These are phyloP conservation scores for Martensiomyces pterosporus DNA, from an alignment of 192 early-diverging fungal genomes.

Conservation along the genomic window DNA sequence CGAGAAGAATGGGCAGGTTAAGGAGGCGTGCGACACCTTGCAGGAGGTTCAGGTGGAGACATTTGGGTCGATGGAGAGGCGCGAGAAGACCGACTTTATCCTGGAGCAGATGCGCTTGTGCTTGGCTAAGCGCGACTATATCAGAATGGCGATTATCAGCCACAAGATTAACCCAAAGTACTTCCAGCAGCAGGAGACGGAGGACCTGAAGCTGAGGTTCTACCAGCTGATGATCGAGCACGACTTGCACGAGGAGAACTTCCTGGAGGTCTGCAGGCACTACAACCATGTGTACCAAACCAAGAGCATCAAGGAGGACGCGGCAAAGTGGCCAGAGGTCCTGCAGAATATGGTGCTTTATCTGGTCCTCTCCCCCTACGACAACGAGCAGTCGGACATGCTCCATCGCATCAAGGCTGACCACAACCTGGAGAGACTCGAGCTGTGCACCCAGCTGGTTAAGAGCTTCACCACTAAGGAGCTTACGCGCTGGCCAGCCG, in stretches of 20 bases:
- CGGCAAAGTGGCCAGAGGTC: conserved; percentile 66
- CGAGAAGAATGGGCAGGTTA: conserved; percentile 86
- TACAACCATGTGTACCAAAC: conserved; percentile 90
- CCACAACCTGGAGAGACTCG: conserved; percentile 68
- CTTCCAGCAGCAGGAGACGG: conserved; percentile 78
- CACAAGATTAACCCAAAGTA: conserved; percentile 94
- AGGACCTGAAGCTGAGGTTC: conserved; percentile 82
- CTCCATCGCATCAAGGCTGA: conserved; percentile 84
- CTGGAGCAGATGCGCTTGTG: conserved; percentile 97
- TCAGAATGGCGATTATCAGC: conserved; percentile 88
- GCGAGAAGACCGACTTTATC: conserved; percentile 99
- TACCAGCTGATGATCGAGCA: conserved; percentile 96
- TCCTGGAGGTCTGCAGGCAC: conserved; percentile 88
- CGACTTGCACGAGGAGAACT: conserved; percentile 86
- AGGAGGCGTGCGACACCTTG: conserved; percentile 89
- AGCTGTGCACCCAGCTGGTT: conserved; percentile 75
- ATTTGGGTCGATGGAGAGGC: conserved; percentile 97
- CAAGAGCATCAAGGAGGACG: conserved; percentile 71
- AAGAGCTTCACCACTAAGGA: conserved; percentile 90
- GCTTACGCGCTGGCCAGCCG: conserved; percentile 92
- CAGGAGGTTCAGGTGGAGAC: conserved; percentile 99
- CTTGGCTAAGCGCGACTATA: conserved; percentile 89
- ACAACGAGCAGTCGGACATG: conserved; percentile 95
- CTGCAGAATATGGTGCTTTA: conserved; percentile 82
- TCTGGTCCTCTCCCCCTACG: conserved; percentile 84